Conservation (phyloP, 1,139 yeast genomes). For the Blastobotrys indianensis region DNA sequence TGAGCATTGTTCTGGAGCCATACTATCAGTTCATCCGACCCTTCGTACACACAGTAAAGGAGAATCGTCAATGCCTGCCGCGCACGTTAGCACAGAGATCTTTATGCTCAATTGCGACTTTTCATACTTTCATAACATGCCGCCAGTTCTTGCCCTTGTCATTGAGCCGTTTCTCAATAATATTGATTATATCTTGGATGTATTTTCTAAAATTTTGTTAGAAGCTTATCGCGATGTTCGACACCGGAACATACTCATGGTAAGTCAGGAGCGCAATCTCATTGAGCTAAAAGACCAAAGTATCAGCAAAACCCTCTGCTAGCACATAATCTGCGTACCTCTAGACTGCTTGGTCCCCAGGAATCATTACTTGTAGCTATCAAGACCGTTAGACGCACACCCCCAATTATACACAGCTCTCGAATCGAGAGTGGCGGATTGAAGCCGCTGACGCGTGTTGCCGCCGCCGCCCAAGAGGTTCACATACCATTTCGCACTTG, state of each 20-base stretch:
- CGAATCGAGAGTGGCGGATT: too few relatives aligned
- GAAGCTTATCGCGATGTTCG: not conserved
- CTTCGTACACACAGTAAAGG: conserved; percentile 79
- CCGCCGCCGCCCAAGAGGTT: not conserved
- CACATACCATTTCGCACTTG: conserved; percentile 58
- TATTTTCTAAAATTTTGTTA: conserved; percentile 39
- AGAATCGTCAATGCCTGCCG: conserved; percentile 68
- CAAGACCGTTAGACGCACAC: not conserved
- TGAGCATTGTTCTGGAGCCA: conserved; percentile 83
- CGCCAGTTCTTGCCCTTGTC: conserved; percentile 98
- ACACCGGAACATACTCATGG: conserved; percentile 34
- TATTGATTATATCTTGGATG: conserved; percentile 84
- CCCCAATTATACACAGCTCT: not conserved
- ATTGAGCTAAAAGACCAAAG: conserved; percentile 44
- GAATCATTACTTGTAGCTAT: conserved; percentile 79
- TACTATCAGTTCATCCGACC: conserved; percentile 76
- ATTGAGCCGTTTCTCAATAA: conserved; percentile 84
- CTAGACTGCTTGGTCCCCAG: conserved; percentile 72
- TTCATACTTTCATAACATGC: conserved; percentile 66
- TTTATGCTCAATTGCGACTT: not conserved
- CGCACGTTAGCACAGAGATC: conserved; percentile 5
- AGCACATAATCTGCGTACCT: conserved; percentile 25
- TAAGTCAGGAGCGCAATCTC: conserved; percentile 75
- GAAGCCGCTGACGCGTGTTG: too few relatives aligned
- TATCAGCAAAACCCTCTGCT: conserved; percentile 1